These are phyloP conservation scores for Vitellaria paradoxa DNA, from an alignment of 179 eudicot species.

Conservation along the genomic window DNA sequence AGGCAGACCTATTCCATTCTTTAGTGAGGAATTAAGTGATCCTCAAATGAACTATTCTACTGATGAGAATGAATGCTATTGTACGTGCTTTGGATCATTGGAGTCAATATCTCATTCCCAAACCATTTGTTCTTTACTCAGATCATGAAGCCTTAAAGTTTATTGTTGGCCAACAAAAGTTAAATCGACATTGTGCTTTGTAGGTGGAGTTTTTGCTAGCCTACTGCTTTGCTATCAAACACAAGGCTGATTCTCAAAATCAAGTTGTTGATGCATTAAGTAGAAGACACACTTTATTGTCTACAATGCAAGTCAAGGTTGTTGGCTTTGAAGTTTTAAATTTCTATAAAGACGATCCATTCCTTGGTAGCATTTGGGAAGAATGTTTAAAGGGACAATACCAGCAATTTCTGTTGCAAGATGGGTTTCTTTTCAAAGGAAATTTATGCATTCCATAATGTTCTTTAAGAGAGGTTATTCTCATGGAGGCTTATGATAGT, in stretches of 20 bases:
- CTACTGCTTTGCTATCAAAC: not conserved
- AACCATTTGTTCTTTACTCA: not conserved
- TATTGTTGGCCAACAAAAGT: not conserved
- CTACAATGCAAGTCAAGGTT: not conserved
- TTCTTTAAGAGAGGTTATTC: not conserved
- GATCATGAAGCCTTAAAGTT: not conserved
- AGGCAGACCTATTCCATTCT: not conserved
- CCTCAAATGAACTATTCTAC: not conserved
- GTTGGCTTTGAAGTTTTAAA: not conserved
- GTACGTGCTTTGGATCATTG: not conserved
- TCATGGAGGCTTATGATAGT: not conserved
- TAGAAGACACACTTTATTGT: not conserved
- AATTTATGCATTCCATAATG: conserved; percentile 9
- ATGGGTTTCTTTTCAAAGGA: not conserved
- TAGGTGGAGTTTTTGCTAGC: not conserved
- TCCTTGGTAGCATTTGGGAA: not conserved
- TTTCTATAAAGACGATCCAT: not conserved
- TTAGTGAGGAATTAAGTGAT: not conserved
- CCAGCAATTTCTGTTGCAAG: not conserved
- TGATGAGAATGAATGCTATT: not conserved
- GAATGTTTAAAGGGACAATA: not conserved
- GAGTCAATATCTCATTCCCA: not conserved
- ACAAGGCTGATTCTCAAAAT: not conserved
- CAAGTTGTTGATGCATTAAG: not conserved
- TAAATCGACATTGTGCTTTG: not conserved